Percentiles rank a stretch among this genome's conserved stretches.
These are phyloP conservation scores for Rhizophora apiculata DNA, from an alignment of 345 rosid species.

Conservation along the genomic window DNA sequence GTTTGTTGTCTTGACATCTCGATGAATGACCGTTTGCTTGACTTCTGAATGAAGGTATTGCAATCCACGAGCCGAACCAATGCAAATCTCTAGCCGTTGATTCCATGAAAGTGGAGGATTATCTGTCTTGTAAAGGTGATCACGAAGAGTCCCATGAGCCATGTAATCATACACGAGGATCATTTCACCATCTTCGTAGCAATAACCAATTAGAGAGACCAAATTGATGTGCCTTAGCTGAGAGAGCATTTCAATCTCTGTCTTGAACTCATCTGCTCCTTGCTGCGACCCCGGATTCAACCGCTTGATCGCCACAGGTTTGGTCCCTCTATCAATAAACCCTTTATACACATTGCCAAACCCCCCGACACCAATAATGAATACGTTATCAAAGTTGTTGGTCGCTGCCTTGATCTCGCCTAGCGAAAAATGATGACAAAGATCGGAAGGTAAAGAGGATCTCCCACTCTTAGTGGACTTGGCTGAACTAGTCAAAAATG, in stretches of 20 bases:
- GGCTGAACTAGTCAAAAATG: conserved; percentile 12
- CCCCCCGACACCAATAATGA: conserved; percentile 36
- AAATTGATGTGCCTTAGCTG: conserved; percentile 35
- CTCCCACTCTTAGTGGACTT: background rate
- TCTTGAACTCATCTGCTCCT: conserved; percentile 39
- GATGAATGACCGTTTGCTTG: conserved; percentile 40
- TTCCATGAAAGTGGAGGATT: conserved; percentile 38
- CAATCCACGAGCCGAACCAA: conserved; percentile 44
- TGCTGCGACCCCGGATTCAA: conserved; percentile 32
- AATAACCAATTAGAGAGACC: conserved; percentile 42
- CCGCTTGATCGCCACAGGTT: conserved; percentile 41
- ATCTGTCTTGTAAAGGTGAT: conserved; percentile 28
- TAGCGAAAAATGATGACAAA: conserved; percentile 31
- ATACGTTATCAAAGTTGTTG: conserved; percentile 19
- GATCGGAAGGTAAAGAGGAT: conserved; percentile 21
- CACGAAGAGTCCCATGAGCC: conserved; percentile 28
- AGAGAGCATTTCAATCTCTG: conserved; percentile 43
- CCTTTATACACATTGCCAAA: conserved; percentile 45
- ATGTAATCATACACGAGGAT: conserved; percentile 45
- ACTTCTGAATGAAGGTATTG: conserved; percentile 30
- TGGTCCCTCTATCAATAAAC: conserved; percentile 15
- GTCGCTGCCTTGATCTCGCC: conserved; percentile 33
- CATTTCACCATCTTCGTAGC: conserved; percentile 41
- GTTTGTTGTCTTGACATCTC: conserved; percentile 54
- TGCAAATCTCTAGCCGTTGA: conserved; percentile 40